A percentile compares a stretch with the other conserved stretches of the same genome.
phyloP scores from a whole-genome alignment of 768 basidiomycete genomes.

The Tulasnella sp. region DNA sequence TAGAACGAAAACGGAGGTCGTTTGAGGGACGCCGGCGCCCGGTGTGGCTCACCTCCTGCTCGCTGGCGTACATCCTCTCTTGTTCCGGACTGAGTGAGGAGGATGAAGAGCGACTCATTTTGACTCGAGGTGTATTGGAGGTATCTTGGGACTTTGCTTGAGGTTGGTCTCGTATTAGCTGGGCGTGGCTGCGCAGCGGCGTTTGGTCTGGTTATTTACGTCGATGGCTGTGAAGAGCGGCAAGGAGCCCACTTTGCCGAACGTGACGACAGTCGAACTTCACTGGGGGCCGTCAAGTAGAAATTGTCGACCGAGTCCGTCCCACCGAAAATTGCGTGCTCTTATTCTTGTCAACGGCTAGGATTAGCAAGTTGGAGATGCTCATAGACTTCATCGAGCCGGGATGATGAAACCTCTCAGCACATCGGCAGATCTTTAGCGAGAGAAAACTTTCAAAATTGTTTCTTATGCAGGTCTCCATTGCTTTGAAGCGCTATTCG shows the following conservation, averaged over 20 bases:
- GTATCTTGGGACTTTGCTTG: background rate
- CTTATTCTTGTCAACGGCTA: no score
- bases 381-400: no score
- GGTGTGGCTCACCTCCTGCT: conserved; percentile 28
- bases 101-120: background rate
- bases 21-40: background rate
- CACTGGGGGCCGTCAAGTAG: background rate
- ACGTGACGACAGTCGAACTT: background rate
- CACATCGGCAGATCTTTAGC: no score
- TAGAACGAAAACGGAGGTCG: background rate
- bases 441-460: no score
- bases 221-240: background rate
- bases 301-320: no score
- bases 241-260: background rate
- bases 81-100: conserved; percentile 7
- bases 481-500: no score
- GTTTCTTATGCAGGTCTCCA: no score
- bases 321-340: no score
- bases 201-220: background rate
- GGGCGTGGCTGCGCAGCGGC: background rate
- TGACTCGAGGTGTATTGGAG: background rate
- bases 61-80: conserved; percentile 38
- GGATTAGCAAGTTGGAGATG: no score
- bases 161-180: background rate
- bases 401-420: no score